Conservation (phyloP, 1,284 basidiomycete genomes). For the Microbotryomycetes sp. region DNA sequence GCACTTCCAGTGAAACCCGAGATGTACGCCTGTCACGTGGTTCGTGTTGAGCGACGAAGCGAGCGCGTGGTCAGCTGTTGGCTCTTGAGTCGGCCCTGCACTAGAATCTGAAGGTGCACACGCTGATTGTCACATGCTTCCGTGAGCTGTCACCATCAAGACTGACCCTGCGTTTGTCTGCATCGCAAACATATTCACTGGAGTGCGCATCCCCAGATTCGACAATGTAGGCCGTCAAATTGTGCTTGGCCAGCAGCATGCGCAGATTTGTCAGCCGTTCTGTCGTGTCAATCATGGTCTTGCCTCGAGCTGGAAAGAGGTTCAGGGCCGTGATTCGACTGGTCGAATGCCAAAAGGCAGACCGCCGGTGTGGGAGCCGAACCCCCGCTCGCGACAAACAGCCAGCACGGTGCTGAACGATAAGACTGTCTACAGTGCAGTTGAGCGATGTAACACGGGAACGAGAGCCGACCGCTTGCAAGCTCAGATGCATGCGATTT, state of each 20-base stretch:
- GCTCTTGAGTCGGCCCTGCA: too few relatives aligned
- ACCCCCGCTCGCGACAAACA: too few relatives aligned
- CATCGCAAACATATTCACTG: constrained; percentile 20
- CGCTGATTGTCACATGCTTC: background rate
- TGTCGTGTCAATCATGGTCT: constrained; percentile 4
- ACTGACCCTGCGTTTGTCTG: constrained; percentile 22
- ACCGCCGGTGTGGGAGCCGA: too few relatives aligned
- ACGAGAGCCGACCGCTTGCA: too few relatives aligned
- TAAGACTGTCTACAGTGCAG: too few relatives aligned
- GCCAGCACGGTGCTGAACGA: too few relatives aligned
- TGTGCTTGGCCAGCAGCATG: background rate
- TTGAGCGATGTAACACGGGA: too few relatives aligned
- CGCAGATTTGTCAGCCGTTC: constrained; percentile 14
- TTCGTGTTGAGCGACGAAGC: background rate
- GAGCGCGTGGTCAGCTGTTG: background rate
- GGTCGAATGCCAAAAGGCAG: too few relatives aligned
- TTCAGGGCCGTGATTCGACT: too few relatives aligned
- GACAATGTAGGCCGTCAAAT: constrained; percentile 19
- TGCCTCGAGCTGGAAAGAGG: too few relatives aligned
- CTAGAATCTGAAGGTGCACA: too few relatives aligned
- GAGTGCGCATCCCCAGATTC: constrained; percentile 21
- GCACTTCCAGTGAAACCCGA: constrained; percentile 28
- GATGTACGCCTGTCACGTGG: constrained; percentile 17
- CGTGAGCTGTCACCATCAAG: background rate
- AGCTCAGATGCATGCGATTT: too few relatives aligned